Conservation (phyloP, 225 moss, liverwort and hornwort genomes). For the Pseudisothecium myosuroides region DNA sequence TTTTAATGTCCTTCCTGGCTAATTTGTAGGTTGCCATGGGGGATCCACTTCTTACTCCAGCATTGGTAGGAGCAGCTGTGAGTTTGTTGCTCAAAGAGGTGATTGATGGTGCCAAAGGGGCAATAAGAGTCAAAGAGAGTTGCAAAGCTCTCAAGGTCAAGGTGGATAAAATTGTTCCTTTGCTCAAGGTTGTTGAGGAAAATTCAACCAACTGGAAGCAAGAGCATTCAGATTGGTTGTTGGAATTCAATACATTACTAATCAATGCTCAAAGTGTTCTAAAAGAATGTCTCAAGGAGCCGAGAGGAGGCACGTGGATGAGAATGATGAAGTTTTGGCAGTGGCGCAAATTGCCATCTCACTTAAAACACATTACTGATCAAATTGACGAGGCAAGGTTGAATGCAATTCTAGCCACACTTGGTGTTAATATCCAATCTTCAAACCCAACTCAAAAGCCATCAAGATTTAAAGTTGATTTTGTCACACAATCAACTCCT, state of each 20-base stretch:
- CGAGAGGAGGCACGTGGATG: fast-evolving
- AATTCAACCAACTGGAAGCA: neutral
- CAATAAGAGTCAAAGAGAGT: neutral
- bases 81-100: neutral
- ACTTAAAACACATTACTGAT: fast-evolving
- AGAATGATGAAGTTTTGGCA: neutral
- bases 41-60: neutral
- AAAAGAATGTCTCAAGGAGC: fast-evolving
- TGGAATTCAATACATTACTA: neutral
- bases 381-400: neutral
- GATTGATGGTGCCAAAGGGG: neutral
- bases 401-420: neutral
- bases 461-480: neutral
- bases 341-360: neutral
- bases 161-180: neutral
- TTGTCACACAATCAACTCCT: neutral
- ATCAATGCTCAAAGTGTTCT: fast-evolving
- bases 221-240: neutral
- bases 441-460: fast-evolving
- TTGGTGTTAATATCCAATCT: neutral
- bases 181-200: fast-evolving
- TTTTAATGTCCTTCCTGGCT: neutral
- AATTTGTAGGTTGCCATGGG: neutral
- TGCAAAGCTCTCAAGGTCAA: neutral
- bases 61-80: neutral